Percentiles rank a stretch among this genome's conserved stretches.
Conservation (phyloP, 345 rosid species). For the Ceriops decandra region DNA sequence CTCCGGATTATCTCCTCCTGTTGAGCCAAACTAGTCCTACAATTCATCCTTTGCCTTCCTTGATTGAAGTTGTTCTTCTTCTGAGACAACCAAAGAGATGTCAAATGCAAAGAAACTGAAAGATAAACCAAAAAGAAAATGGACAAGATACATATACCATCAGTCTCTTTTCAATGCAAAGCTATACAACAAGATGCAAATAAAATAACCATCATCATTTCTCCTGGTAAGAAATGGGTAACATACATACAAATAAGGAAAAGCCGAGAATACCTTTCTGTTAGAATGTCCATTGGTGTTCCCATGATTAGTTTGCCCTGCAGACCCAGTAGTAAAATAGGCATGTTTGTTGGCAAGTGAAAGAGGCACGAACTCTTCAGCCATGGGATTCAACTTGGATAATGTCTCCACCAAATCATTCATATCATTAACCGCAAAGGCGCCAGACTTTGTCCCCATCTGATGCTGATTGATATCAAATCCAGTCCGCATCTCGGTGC, state of each 20-base stretch:
- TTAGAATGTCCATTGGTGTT: slow-evolving; percentile 47
- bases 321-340: slow-evolving; percentile 48
- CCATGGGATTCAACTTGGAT: slow-evolving; percentile 93
- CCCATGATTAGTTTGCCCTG: slow-evolving; percentile 38
- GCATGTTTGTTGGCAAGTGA: slow-evolving; percentile 45
- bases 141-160: neutral
- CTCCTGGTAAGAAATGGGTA: neutral
- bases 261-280: slow-evolving; percentile 56
- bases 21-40: slow-evolving; percentile 83
- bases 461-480: slow-evolving; percentile 24
- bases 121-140: neutral
- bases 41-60: slow-evolving; percentile 74
- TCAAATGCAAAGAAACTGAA: neutral
- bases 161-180: neutral
- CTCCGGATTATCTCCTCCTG: slow-evolving; percentile 81
- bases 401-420: slow-evolving; percentile 72
- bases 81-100: slow-evolving; percentile 32
- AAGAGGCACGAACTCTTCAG: slow-evolving; percentile 89
- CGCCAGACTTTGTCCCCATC: slow-evolving; percentile 26
- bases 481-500: slow-evolving; percentile 37
- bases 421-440: slow-evolving; percentile 49
- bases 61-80: slow-evolving; percentile 62
- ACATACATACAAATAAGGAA: neutral
- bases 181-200: neutral
- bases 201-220: neutral